Evolutionary conservation across 805 yeast species (phyloP).

Genomic region (Saturnispora saitoi): DNA sequence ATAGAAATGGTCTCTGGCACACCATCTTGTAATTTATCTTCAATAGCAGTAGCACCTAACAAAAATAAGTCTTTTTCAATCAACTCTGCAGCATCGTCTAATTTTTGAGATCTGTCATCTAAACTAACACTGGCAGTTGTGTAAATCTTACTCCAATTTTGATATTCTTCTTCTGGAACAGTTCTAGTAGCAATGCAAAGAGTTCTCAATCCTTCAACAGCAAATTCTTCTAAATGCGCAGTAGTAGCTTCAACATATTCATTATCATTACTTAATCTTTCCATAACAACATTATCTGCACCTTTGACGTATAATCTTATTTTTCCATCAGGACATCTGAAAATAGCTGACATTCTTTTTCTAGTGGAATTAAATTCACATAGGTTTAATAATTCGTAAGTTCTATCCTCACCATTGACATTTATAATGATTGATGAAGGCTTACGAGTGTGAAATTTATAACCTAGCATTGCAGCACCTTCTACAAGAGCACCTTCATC

Average conservation of each 20-base stretch:
- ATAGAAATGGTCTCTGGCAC: conserved; percentile 97
- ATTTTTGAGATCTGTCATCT: conserved; percentile 59
- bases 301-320: conserved; percentile 90
- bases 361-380: conserved; percentile 97
- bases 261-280: conserved; percentile 62
- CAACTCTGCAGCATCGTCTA: conserved; percentile 83
- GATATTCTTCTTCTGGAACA: conserved; percentile 70
- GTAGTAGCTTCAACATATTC: conserved; percentile 79
- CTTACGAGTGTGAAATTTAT: conserved; percentile 71
- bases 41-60: conserved; percentile 97
- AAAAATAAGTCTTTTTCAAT: conserved; percentile 75
- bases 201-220: conserved; percentile 91
- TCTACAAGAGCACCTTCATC: conserved; percentile 98
- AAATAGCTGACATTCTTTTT: conserved; percentile 94
- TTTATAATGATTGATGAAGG: conserved; percentile 74
- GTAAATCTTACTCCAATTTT: conserved; percentile 56
- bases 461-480: conserved; percentile 89
- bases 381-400: conserved; percentile 75
- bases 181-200: conserved; percentile 84
- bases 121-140: conserved; percentile 78
- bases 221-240: conserved; percentile 90
- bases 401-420: conserved; percentile 40
- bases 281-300: conserved; percentile 93
- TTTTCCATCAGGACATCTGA: conserved; percentile 88
- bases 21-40: conserved; percentile 95